Evolutionary conservation across 257 asterid species (phyloP).

Genomic region (Euphrasia confusa): DNA sequence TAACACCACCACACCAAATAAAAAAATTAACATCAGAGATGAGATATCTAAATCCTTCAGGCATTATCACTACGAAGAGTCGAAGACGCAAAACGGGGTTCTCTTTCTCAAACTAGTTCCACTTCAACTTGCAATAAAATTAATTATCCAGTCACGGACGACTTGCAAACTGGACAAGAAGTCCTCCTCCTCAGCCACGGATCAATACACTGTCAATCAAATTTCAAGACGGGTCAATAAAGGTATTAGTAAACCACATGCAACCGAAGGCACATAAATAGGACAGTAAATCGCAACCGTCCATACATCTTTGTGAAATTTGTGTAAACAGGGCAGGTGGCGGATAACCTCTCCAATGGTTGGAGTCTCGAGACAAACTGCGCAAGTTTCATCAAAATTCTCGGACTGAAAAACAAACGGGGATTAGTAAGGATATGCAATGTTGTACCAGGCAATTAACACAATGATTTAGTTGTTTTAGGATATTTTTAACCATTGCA

Average conservation of each 20-base stretch:
- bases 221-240: not conserved
- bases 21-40: not conserved
- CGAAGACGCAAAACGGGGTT: not conserved
- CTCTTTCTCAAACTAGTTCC: not conserved
- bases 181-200: constrained; percentile 87
- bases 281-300: not conserved
- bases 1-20: not conserved
- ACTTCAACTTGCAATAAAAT: not conserved
- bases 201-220: constrained; percentile 72
- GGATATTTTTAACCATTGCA: not conserved
- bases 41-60: not conserved
- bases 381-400: constrained; percentile 68
- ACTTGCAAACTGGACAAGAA: constrained; percentile 89
- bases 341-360: constrained; percentile 67
- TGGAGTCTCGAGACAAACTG: constrained; percentile 84
- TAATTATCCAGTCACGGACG: constrained; percentile 48
- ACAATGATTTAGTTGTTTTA: constrained; percentile 10
- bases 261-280: not conserved
- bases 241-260: not conserved
- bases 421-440: constrained; percentile 10
- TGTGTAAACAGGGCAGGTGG: constrained; percentile 95
- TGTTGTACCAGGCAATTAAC: not conserved
- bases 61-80: not conserved
- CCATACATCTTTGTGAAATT: constrained; percentile 89
- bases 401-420: constrained; percentile 47